A percentile compares a stretch with the other conserved stretches of the same genome.
Evolutionary conservation across 768 basidiomycete species (phyloP).

Genomic region (Glaciozyma martinii): DNA sequence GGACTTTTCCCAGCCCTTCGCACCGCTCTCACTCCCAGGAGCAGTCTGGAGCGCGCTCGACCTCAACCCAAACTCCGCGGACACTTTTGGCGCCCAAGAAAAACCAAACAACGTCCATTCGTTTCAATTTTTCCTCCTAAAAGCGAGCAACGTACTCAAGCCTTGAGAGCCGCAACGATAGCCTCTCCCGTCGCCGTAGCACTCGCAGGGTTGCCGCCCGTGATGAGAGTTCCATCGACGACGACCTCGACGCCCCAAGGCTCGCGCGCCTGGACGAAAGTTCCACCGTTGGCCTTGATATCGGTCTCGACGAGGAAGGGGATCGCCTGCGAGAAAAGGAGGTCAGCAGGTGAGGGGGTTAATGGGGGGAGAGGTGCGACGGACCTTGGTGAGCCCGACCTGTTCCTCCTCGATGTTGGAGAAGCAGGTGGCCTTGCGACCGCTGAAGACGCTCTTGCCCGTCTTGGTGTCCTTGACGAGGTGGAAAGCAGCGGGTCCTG

Average conservation of each 20-base stretch:
- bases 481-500: constrained; percentile 51
- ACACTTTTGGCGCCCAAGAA: too few species aligned
- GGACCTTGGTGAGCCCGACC: constrained; percentile 38
- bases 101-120: too few species aligned
- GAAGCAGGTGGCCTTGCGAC: constrained; percentile 60
- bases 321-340: constrained; percentile 42
- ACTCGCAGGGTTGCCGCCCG: constrained; percentile 68
- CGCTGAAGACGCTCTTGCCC: constrained; percentile 19
- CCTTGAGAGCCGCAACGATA: too few species aligned
- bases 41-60: too few species aligned
- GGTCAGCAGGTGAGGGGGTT: too few species aligned
- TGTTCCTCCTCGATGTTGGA: constrained; percentile 60
- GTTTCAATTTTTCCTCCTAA: too few species aligned
- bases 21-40: too few species aligned
- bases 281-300: constrained; percentile 57
- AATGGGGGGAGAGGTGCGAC: constrained; percentile 37
- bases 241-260: constrained; percentile 56
- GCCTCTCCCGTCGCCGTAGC: constrained; percentile 29
- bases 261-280: constrained; percentile 52
- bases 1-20: too few species aligned
- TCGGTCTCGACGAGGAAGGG: constrained; percentile 66
- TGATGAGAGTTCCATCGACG: constrained; percentile 51
- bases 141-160: too few species aligned
- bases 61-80: too few species aligned
- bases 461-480: constrained; percentile 3